phyloP scores from a whole-genome alignment of 441 rosid genomes.

The Adansonia gregorii region DNA sequence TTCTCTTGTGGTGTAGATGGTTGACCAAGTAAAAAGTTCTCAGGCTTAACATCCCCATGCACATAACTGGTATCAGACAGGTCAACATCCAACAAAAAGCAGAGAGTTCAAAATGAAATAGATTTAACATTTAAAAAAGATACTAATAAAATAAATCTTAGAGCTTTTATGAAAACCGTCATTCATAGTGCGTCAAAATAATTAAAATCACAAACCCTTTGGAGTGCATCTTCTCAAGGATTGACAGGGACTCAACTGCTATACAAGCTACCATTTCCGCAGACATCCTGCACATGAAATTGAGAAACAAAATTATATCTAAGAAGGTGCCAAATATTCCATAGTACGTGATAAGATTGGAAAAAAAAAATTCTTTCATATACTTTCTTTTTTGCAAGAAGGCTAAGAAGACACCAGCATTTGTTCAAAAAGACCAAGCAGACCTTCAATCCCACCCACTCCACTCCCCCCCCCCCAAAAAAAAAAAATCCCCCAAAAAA shows the following conservation, averaged over 20 bases:
- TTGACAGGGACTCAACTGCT: slow-evolving; percentile 90
- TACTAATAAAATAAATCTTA: background rate
- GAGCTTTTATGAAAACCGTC: background rate
- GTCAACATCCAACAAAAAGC: background rate
- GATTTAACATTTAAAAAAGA: background rate
- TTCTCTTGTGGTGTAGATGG: slow-evolving; percentile 92
- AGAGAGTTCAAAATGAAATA: background rate
- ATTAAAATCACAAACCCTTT: slow-evolving; percentile 64
- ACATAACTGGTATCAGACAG: slow-evolving; percentile 68
- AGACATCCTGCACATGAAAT: slow-evolving; percentile 62
- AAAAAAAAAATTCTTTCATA: background rate
- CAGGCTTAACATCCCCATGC: slow-evolving; percentile 99
- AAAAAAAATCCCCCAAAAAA: no score
- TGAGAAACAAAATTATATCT: slow-evolving; percentile 15
- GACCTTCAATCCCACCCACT: background rate
- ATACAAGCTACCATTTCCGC: slow-evolving; percentile 98
- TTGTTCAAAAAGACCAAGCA: background rate
- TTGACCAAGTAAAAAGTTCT: slow-evolving; percentile 96
- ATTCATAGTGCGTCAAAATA: background rate
- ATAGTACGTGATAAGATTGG: background rate
- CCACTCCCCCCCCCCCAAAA: no score
- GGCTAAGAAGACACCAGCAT: background rate
- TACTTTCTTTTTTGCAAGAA: background rate
- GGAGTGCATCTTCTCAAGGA: slow-evolving; percentile 94
- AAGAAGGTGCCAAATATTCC: background rate